Percentiles rank a stretch among this genome's conserved stretches.
phyloP scores from a whole-genome alignment of 495 filamentous ascomycete genomes.

The Tuber magnatum region DNA sequence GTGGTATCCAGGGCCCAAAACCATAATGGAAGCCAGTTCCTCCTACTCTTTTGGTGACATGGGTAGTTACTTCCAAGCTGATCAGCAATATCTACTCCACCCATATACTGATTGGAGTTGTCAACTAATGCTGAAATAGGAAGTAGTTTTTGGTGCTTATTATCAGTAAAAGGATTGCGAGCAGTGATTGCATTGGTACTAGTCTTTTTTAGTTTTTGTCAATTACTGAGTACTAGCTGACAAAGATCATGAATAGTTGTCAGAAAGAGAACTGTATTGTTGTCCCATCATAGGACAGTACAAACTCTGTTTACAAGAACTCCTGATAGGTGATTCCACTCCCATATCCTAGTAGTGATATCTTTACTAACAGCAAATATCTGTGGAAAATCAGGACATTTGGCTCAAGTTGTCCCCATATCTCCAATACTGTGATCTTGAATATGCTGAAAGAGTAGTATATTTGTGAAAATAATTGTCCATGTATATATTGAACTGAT shows the following conservation, averaged over 20 bases:
- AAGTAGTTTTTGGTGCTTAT: background rate
- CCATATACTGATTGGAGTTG: conserved; percentile 20
- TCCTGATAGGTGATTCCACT: no score
- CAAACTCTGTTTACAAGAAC: conserved; percentile 6
- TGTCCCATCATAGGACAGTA: conserved; percentile 9
- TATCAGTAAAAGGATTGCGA: background rate
- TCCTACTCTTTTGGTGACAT: background rate
- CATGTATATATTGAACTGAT: no score
- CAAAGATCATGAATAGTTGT: conserved; percentile 11
- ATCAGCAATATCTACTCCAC: conserved; percentile 15
- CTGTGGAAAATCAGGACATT: no score
- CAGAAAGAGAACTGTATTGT: conserved; percentile 9
- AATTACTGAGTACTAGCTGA: no score
- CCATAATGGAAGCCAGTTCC: conserved; percentile 29
- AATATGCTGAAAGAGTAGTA: no score
- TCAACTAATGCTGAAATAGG: conserved; percentile 20
- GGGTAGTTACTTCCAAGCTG: conserved; percentile 21
- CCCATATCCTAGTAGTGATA: no score
- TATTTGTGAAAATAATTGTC: no score
- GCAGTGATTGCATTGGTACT: background rate
- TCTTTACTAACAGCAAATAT: no score
- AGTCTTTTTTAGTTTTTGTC: background rate
- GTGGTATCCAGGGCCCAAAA: conserved; percentile 34
- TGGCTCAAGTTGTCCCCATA: no score
- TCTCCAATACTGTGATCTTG: no score